Evolutionary conservation across 257 asterid species (phyloP).

Genomic region (Solanum ossicruentum): DNA sequence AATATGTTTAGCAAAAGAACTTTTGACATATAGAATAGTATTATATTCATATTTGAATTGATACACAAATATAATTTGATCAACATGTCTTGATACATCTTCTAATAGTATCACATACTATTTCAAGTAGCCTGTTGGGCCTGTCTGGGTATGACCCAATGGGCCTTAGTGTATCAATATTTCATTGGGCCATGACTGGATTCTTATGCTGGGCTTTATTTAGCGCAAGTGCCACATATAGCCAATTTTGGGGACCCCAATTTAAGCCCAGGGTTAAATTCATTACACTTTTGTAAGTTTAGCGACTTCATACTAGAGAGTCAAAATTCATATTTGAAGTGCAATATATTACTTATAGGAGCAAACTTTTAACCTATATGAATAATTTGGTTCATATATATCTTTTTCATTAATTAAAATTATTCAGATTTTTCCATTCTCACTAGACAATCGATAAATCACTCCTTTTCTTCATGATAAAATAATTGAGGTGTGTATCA

Average conservation of each 20-base stretch:
- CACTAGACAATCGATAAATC: background rate
- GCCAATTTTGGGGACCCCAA: background rate
- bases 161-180: background rate
- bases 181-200: background rate
- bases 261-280: too few species aligned
- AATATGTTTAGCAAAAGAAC: background rate
- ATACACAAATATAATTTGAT: background rate
- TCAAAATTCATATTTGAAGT: background rate
- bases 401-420: background rate
- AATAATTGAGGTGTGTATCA: background rate
- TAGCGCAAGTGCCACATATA: background rate
- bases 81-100: background rate
- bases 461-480: background rate
- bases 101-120: background rate
- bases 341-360: background rate
- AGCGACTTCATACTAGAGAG: background rate
- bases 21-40: background rate
- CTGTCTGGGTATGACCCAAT: background rate
- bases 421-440: background rate
- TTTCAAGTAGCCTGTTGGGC: background rate
- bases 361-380: background rate
- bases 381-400: background rate
- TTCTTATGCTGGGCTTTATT: background rate
- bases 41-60: background rate
- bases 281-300: background rate